Evolutionary conservation across 768 basidiomycete genomes (phyloP), one percentile per base, ranked within the genome.

Genomic region (Suillus fuscotomentosus): DNA sequence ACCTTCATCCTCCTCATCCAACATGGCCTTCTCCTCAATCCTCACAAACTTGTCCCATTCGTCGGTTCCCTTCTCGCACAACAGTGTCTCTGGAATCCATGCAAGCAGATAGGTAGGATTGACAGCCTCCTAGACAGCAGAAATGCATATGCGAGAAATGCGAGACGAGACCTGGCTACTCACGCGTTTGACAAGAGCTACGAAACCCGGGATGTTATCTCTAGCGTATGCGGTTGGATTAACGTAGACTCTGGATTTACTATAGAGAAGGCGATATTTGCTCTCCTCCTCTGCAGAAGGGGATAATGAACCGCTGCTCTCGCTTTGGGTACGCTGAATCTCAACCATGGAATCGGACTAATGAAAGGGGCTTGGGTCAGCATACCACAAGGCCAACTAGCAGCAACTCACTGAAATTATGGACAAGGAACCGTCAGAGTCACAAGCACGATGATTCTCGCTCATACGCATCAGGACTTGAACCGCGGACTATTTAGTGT

Each of bases 171-270:
- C 57, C 55, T 60, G 67, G 61, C 62, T 5, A 80, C 89, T 61
- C 68, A 94, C 94, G 71, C 90, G 85, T 80, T 95, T 94, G 22
- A 99, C 95, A 63, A 99, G 82, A 17, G 91, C 89, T 8, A 95
- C 88, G 74, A 97, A 99, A 1, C 97, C 97, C 3, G 94, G 88
- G 42, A 98, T 92, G 75, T 98, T 97, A 76, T 99, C 97, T 71
- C 91, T 84, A 2, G 91, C 83, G 74, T 95, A 96, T 3, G 91
- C 88, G 3, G 95, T 97, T 0, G 97, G 97, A 69, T 98, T 94
- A 51, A 99, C 88, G 73, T 97, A 95, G 53, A 98, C 97, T 75
- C 95, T 96, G 48, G 91, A 93, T 75, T 97, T 97, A 76, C 88
- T 90, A 70, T 94, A 97, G 15, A 98, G 75, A 56, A 98, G 81